Evolutionary conservation across 768 basidiomycete genomes (phyloP), one percentile per base, ranked within the genome.

Genomic region (Tulasnella calospora): DNA sequence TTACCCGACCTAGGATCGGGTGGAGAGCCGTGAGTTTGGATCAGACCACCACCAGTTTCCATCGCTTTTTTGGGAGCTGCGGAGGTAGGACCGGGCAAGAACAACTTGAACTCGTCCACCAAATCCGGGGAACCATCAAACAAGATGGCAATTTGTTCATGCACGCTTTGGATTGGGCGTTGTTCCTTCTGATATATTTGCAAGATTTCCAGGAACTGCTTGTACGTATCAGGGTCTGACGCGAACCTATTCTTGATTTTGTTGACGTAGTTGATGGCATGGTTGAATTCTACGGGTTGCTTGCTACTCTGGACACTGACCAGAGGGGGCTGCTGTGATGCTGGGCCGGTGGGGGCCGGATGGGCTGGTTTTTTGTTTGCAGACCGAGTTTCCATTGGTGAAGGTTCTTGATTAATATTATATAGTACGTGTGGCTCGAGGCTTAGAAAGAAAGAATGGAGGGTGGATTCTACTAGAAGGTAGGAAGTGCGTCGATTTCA

Each of bases 211-310:
- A 95, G 85, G 82, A 95, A 95, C 82, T 92, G 91, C 84, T 94
- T 94, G 85, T 95, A 95, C 44, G 92, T 96, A 82, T 95, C 94
- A n/a, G 92, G 90, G 79, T 98, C 95, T 80, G 92, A 90, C 13
- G 89, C 85, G 84, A 92, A 99, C 30, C 96, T 91, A 23, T 91
- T 91, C 86, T 99, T 99, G 87, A 99, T 99, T 87, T 96, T 97
- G 89, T 98, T 98, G 82, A 99, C 91, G 84, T 96, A 99, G 82
- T 95, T 91, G 80, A 99, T 99, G 17, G 98, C 98, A 82, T 97
- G 92, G 84, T 93, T 92, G 86, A 95, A 98, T 82, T 98, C 92
- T 23, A 77, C 76, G 80, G 75, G 44, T 75, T 55, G 35, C 76
- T 61, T 76, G 44, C 51, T 47, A 19, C 47, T 23, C 27, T 74